Conservation (phyloP, 768 basidiomycete species). For the Lactarius psammicola region DNA sequence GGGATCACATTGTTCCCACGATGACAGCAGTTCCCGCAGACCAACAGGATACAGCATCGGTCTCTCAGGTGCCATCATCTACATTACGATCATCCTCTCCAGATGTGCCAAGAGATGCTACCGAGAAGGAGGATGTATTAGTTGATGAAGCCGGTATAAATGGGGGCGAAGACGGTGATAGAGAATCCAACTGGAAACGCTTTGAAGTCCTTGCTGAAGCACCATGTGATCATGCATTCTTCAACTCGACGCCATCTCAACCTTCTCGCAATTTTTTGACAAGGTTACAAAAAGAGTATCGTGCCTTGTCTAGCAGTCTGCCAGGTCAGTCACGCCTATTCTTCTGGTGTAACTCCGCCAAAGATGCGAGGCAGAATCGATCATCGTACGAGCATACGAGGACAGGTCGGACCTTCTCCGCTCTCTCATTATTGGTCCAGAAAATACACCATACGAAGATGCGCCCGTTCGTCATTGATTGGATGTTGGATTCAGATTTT, state of each 20-base stretch:
- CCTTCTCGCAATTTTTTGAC: conserved; percentile 72
- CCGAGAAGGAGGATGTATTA: conserved; percentile 31
- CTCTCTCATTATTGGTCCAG: conserved; percentile 86
- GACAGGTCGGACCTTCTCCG: conserved; percentile 85
- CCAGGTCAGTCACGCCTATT: conserved; percentile 56
- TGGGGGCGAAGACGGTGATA: conserved; percentile 34
- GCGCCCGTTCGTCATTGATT: conserved; percentile 95
- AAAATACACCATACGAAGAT: conserved; percentile 93
- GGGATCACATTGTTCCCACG: conserved; percentile 24
- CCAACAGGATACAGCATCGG: conserved; percentile 23
- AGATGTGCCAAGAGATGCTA: conserved; percentile 36
- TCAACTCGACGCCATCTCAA: conserved; percentile 54
- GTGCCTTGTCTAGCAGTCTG: conserved; percentile 70
- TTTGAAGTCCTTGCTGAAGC: conserved; percentile 77
- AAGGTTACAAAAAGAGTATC: conserved; percentile 82
- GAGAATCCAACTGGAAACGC: conserved; percentile 63
- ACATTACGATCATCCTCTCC: conserved; percentile 29
- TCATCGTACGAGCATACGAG: conserved; percentile 87
- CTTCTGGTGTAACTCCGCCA: neutral
- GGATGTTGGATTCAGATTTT: conserved; percentile 84
- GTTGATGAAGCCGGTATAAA: conserved; percentile 32
- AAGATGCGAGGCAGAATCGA: conserved; percentile 55
- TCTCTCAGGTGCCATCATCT: conserved; percentile 26
- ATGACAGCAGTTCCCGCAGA: conserved; percentile 14
- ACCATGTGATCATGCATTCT: conserved; percentile 82